These are phyloP conservation scores for Suillus discolor DNA, from an alignment of 768 basidiomycete species.

Conservation along the genomic window DNA sequence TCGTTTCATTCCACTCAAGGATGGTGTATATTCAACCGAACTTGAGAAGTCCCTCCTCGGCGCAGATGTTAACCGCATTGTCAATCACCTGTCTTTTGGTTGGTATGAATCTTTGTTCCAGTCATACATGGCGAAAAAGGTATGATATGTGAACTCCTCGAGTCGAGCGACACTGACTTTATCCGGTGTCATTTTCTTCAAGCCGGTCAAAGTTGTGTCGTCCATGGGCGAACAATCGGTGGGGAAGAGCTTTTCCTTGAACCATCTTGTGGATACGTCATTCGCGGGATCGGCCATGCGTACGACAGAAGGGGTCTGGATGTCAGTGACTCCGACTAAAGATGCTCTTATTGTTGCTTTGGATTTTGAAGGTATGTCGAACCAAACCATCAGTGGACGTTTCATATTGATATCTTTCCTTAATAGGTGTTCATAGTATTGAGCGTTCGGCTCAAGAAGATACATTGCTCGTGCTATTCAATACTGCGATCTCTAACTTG, in stretches of 20 bases:
- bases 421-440: conserved; percentile 58
- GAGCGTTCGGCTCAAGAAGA: conserved; percentile 68
- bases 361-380: conserved; percentile 58
- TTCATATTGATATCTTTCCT: not conserved
- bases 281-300: conserved; percentile 69
- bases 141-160: conserved; percentile 12
- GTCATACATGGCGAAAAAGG: conserved; percentile 63
- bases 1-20: conserved; percentile 61
- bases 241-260: conserved; percentile 60
- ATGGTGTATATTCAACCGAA: conserved; percentile 52
- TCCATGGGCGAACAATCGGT: conserved; percentile 74
- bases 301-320: conserved; percentile 71
- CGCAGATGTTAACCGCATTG: conserved; percentile 58
- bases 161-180: not conserved
- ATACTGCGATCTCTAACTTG: conserved; percentile 65
- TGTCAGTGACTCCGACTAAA: conserved; percentile 64
- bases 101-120: conserved; percentile 70
- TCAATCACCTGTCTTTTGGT: conserved; percentile 56
- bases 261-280: conserved; percentile 64
- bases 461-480: conserved; percentile 63
- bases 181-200: not conserved
- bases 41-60: conserved; percentile 57
- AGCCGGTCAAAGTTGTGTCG: conserved; percentile 67
- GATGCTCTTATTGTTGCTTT: conserved; percentile 57
- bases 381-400: conserved; percentile 8